A percentile compares a stretch with the other conserved stretches of the same genome.
Conservation (phyloP, 371 early-diverging fungal genomes). For the Mortierella sp. region DNA sequence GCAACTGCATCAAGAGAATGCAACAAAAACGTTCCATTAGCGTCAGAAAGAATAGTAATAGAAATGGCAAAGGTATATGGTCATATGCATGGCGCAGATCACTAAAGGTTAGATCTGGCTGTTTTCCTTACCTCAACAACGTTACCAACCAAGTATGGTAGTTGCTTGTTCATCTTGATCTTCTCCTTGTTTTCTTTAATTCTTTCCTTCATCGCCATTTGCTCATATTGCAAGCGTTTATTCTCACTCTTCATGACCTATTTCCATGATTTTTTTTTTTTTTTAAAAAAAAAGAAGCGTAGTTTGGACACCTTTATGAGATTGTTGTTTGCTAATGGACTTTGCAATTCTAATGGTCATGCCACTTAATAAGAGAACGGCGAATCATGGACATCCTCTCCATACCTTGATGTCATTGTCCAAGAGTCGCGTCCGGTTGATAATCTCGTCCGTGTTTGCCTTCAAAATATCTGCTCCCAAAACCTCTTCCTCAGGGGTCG, state of each 20-base stretch:
- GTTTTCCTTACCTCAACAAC: conserved; percentile 91
- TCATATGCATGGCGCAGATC: neutral
- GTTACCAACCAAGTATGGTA: conserved; percentile 99
- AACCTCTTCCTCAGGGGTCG: conserved; percentile 74
- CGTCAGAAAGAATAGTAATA: neutral
- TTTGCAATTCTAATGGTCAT: neutral
- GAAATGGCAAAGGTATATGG: neutral
- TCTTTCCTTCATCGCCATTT: conserved; percentile 88
- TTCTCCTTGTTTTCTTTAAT: conserved; percentile 99
- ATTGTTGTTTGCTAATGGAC: neutral
- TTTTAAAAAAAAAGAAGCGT: neutral
- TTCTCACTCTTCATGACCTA: conserved; percentile 94
- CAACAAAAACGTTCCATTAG: neutral
- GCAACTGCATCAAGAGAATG: conserved; percentile 65
- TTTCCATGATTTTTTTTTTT: neutral
- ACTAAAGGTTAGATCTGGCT: neutral
- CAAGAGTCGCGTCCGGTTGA: conserved; percentile 90
- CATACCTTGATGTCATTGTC: conserved; percentile 97
- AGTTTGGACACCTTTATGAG: neutral
- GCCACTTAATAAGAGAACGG: neutral
- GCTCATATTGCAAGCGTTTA: conserved; percentile 90
- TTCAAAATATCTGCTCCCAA: conserved; percentile 93
- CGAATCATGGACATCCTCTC: neutral
- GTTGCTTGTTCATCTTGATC: conserved; percentile 98
- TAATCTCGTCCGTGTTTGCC: conserved; percentile 91